Evolutionary conservation across 352 stramenopile genomes (phyloP), one percentile per base, ranked within the genome.

Genomic region (Pythium pyrilobum): DNA sequence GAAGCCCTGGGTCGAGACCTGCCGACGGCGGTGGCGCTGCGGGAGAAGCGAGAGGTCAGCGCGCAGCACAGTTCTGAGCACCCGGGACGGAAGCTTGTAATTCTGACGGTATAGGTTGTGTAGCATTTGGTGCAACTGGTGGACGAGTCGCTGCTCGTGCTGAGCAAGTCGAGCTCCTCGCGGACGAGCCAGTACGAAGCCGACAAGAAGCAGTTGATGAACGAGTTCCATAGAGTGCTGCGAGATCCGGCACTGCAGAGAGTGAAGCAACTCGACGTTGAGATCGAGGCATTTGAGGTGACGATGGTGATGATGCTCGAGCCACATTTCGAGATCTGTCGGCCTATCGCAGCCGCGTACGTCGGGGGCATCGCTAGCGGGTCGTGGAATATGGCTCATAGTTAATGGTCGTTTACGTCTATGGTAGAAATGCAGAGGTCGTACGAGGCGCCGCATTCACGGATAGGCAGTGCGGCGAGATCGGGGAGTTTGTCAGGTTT

Each of bases 261-360:
- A 7, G 50, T 48, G 2, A 74, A 74, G 36, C 69, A 84, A 36
- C 34, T 84, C 3, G 62, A 62, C 13, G 66, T 61, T 42, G 70
- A 76, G 21, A 66, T 81, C 21, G 21, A 62, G 20, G 58, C 54
- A 2, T 74, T 85, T 39, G 74, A 85, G 50, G 69, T 58, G 41
- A 72, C 70, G 44, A 74, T 79, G 56, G 52, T 53, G 9, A 74
- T 45, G 34, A 77, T 87, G 74, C 53, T 87, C 25, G 32, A 69
- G 20, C 67, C 67, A 0, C 77, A 87, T 33, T 60, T 81, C 37
- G 74, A 84, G 27, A 78, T 81, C 41, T 84, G 72, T 45, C 59
- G 57, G 10, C 81, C 77, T 0, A 85, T 87, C 50, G 64, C 60
- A 9, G 81, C 66, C 24, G 74, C 77, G 77, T 87, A 67, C 33